Percentiles rank a stretch among this genome's conserved stretches.
These are phyloP conservation scores for Petasospora fabianii DNA, from an alignment of 1,139 yeast species.

Conservation along the genomic window DNA sequence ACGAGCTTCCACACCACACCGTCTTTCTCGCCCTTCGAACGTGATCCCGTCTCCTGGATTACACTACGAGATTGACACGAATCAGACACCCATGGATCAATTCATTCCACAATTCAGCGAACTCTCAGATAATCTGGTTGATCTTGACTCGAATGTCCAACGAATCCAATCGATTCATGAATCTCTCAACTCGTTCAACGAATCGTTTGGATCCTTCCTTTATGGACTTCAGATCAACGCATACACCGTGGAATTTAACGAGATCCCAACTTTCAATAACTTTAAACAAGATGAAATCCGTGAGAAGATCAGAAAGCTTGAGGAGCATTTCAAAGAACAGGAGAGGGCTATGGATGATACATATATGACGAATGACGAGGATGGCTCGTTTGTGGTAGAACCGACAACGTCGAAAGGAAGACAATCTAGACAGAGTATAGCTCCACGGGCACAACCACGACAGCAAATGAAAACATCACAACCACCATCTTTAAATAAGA, in stretches of 20 bases:
- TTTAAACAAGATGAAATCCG: conserved; percentile 18
- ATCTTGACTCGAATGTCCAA: conserved; percentile 49
- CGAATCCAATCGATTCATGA: conserved; percentile 44
- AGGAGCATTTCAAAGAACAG: conserved; percentile 16
- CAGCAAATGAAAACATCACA: neutral
- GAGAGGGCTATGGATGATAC: conserved; percentile 17
- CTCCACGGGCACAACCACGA: neutral
- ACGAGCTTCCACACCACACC: conserved; percentile 22
- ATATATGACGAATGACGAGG: conserved; percentile 26
- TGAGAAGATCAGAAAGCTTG: conserved; percentile 20
- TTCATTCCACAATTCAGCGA: conserved; percentile 30
- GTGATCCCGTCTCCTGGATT: conserved; percentile 24
- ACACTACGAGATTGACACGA: conserved; percentile 21
- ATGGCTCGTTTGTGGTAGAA: conserved; percentile 24
- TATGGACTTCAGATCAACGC: conserved; percentile 65
- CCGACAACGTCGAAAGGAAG: conserved; percentile 17
- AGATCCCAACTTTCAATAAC: conserved; percentile 36
- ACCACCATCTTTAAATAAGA: conserved; percentile 1
- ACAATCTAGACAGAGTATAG: no score
- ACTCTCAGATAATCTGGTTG: conserved; percentile 51
- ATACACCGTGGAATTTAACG: conserved; percentile 63
- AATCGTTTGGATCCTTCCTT: conserved; percentile 58
- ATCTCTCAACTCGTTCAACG: conserved; percentile 51
- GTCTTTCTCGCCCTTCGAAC: conserved; percentile 19
- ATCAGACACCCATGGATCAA: conserved; percentile 22